Conservation (phyloP, 441 rosid species). For the Adansonia rubrostipa region DNA sequence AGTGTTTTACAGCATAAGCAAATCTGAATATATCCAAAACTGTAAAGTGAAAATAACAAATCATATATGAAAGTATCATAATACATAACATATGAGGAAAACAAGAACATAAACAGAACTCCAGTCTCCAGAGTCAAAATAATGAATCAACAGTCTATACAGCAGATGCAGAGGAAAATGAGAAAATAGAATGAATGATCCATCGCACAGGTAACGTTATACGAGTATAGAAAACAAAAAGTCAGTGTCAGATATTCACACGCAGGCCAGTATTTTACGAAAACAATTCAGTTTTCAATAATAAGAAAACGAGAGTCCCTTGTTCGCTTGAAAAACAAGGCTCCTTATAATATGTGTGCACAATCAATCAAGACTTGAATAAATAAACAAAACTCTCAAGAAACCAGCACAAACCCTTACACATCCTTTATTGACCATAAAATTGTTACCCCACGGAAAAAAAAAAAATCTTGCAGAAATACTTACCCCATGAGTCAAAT, state of each 20-base stretch:
- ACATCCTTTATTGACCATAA: background rate
- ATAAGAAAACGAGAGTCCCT: background rate
- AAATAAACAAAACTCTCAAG: background rate
- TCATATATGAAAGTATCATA: background rate
- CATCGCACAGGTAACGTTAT: background rate
- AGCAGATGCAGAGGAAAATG: background rate
- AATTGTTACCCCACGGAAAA: background rate
- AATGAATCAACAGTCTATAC: slow-evolving; percentile 2
- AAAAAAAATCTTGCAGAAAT: background rate
- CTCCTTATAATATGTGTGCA: background rate
- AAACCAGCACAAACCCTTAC: background rate
- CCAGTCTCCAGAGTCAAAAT: background rate
- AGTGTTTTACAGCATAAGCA: slow-evolving; percentile 1
- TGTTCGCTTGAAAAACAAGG: background rate
- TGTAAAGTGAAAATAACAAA: slow-evolving; percentile 4
- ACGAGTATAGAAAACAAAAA: background rate
- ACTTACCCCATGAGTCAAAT: background rate
- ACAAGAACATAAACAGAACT: background rate
- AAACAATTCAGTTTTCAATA: too few relatives aligned
- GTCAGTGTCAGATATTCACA: background rate
- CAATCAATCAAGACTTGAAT: background rate
- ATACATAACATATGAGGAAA: slow-evolving; percentile 1
- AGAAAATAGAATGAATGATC: background rate
- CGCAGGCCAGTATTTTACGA: background rate
- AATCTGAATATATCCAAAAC: background rate